These are phyloP conservation scores for Cephaloascus fragrans DNA, from an alignment of 805 yeast species.

Conservation along the genomic window DNA sequence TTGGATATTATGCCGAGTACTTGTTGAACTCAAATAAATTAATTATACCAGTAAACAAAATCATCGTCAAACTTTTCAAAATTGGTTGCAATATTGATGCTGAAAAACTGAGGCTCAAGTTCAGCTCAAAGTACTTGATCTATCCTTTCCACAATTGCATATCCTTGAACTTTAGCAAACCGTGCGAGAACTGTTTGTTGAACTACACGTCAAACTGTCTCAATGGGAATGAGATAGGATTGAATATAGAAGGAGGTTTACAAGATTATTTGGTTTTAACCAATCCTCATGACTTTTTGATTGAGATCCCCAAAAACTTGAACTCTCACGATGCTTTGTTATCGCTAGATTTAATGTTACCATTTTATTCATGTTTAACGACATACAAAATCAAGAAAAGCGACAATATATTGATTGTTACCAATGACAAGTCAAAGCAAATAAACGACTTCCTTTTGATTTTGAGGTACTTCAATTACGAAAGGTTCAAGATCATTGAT, in stretches of 20 bases:
- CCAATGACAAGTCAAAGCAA: constrained; percentile 18
- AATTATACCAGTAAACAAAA: constrained; percentile 23
- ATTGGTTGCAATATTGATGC: constrained; percentile 2
- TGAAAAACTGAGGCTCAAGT: constrained; percentile 2
- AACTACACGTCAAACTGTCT: constrained; percentile 12
- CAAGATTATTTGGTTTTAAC: constrained; percentile 23
- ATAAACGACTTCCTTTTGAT: constrained; percentile 28
- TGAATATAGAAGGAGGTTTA: constrained; percentile 26
- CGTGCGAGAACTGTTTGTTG: constrained; percentile 14
- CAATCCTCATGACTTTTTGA: constrained; percentile 13
- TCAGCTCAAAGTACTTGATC: constrained; percentile 13
- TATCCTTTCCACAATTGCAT: constrained; percentile 25
- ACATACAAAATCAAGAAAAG: constrained; percentile 6
- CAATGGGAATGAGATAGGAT: constrained; percentile 17
- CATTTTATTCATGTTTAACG: constrained; percentile 19
- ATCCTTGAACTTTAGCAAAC: constrained; percentile 9
- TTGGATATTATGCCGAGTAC: not conserved
- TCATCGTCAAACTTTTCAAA: constrained; percentile 18
- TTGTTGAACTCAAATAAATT: constrained; percentile 1
- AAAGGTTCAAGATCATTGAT: not conserved
- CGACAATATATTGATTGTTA: constrained; percentile 12
- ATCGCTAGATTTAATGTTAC: constrained; percentile 21
- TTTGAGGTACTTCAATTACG: constrained; percentile 13
- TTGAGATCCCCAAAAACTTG: constrained; percentile 18
- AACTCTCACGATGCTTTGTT: constrained; percentile 27